These are phyloP conservation scores for Hysterium pulicare DNA, from an alignment of 2,329 filamentous ascomycete species.

Conservation along the genomic window DNA sequence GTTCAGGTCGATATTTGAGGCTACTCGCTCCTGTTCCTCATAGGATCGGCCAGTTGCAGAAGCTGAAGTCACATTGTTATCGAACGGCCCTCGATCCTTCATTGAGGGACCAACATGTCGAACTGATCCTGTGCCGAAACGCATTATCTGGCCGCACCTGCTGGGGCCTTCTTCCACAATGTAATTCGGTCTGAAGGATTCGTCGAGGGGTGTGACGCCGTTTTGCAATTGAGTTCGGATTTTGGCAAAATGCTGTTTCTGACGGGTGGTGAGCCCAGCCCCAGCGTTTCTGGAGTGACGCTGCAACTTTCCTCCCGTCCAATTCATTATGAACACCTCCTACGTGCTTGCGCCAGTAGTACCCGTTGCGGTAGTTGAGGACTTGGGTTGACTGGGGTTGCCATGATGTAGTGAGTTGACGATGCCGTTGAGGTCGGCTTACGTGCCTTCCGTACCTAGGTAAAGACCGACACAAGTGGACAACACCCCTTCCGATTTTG, in stretches of 20 bases:
- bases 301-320: conserved; percentile 47
- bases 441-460: too few species aligned
- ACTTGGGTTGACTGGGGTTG: too few species aligned
- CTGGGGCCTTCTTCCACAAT: conserved; percentile 12
- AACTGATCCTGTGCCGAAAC: conserved; percentile 9
- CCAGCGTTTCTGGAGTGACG: conserved; percentile 34
- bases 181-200: conserved; percentile 24
- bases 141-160: conserved; percentile 7
- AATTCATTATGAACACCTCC: conserved; percentile 41
- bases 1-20: too few species aligned
- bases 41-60: background rate
- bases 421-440: too few species aligned
- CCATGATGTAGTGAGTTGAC: too few species aligned
- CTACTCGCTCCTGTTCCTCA: too few species aligned
- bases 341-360: background rate
- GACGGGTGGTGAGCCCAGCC: conserved; percentile 36
- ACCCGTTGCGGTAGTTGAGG: too few species aligned
- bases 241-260: conserved; percentile 48
- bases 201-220: conserved; percentile 7
- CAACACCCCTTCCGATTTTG: too few species aligned
- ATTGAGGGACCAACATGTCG: conserved; percentile 11
- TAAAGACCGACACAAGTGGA: too few species aligned
- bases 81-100: background rate
- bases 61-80: conserved; percentile 4
- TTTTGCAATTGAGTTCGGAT: conserved; percentile 32